Base-by-base conservation (phyloP, 83 land plant genomes). In the Larix sibirica region DNA sequence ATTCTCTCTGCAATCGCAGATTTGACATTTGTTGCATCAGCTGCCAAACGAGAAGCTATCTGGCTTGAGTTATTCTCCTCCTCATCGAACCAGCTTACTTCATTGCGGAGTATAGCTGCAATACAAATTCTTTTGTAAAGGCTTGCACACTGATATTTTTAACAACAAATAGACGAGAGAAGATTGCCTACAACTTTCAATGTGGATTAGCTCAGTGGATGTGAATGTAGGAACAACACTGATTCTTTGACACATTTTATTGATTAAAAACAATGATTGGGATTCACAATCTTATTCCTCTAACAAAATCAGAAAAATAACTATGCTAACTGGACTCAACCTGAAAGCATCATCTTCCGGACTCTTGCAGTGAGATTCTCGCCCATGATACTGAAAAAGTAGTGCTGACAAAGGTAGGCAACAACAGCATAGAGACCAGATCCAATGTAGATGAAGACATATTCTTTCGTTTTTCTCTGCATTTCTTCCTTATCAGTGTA, bases 331-430 rank as follows among this genome's bases (percentile, higher is more conserved):
- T 75, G 50, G 42, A 79, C 44, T 76, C 33, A 79, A 94, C 95
- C 95, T 80, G 90, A 83, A 81, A 93, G 94, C 94, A 93, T 93
- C 95, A 93, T 90, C 50, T 89, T 86, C 80, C 95, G 65, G 14
- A 93, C 92, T 60, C 94, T 88, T 14, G 94, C 87, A 8, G 95
- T 93, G 75, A 91, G 94, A 70, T 91, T 93, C 82, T 96, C 98
- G 5, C 99, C 99, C 93, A 95, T 92, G n/a, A 95, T 83, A 60
- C 96, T 94, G 65, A 91, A 97, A 88, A 91, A 97, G 82, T 96
- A 97, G 80, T 96, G 98, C 87, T 97, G 98, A 16, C 91, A 89
- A 80, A 97, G 79, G 75, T 97, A 95, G 50, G 95, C 96, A 65
- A 92, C 88, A 44, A 97, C 94, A 54, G 97, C 96, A 83, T 92